These are phyloP conservation scores for Leccinum pellstonianum DNA, from an alignment of 768 basidiomycete genomes.

Conservation along the genomic window DNA sequence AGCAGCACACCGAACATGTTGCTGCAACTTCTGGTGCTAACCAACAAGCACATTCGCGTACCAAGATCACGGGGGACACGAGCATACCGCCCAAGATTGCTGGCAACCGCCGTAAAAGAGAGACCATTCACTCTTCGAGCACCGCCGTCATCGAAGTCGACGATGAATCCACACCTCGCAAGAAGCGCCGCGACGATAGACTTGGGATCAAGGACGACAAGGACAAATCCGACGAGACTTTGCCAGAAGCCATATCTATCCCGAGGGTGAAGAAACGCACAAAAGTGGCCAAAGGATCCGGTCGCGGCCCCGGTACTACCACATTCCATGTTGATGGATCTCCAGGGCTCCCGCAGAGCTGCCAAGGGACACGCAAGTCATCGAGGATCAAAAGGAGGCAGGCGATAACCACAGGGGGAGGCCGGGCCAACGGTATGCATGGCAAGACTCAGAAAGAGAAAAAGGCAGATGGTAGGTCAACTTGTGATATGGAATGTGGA, in stretches of 20 bases:
- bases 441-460: constrained; percentile 14
- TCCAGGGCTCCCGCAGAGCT: constrained; percentile 17
- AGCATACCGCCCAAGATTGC: constrained; percentile 13
- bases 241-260: constrained; percentile 1
- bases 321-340: constrained; percentile 35
- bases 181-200: constrained; percentile 20
- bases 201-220: neutral
- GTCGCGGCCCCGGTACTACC: constrained; percentile 20
- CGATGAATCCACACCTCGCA: constrained; percentile 17
- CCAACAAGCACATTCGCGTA: neutral
- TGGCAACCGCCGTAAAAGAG: constrained; percentile 31
- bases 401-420: neutral
- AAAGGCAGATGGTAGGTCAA: neutral
- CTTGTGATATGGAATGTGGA: neutral
- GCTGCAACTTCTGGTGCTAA: neutral
- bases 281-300: constrained; percentile 35
- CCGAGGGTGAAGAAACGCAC: constrained; percentile 31
- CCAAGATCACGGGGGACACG: constrained; percentile 4
- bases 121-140: constrained; percentile 7
- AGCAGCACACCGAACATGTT: neutral
- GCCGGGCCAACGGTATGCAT: constrained; percentile 30
- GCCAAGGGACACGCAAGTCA: constrained; percentile 15
- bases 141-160: constrained; percentile 11
- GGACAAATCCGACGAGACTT: neutral
- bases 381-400: constrained; percentile 19